phyloP scores from a whole-genome alignment of 495 filamentous ascomycete genomes.

The Penicillium parvum region DNA sequence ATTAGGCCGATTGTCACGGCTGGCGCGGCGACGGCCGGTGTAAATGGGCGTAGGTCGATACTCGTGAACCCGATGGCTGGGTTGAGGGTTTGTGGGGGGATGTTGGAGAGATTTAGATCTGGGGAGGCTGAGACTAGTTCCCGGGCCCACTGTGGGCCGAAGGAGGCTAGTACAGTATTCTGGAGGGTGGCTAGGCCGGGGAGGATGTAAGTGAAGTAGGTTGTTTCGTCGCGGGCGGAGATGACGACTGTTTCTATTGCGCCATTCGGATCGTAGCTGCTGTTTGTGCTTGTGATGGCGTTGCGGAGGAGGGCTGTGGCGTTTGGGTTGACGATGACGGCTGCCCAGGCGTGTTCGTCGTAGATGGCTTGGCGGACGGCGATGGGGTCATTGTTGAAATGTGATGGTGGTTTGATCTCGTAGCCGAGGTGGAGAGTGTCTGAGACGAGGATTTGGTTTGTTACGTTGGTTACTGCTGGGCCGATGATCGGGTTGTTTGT shows the following conservation, averaged over 20 bases:
- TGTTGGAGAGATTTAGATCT: constrained; percentile 21
- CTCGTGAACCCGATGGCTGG: constrained; percentile 59
- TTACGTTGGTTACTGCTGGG: constrained; percentile 45
- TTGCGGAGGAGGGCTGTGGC: constrained; percentile 56
- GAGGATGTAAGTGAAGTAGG: constrained; percentile 48
- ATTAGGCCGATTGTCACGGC: constrained; percentile 64
- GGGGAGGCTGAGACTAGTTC: constrained; percentile 35
- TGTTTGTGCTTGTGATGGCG: constrained; percentile 54
- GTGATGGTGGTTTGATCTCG: constrained; percentile 41
- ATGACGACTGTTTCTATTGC: constrained; percentile 57
- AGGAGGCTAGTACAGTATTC: constrained; percentile 39
- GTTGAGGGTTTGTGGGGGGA: constrained; percentile 53
- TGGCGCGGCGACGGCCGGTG: constrained; percentile 50
- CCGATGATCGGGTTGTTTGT: constrained; percentile 50
- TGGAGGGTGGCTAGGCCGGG: constrained; percentile 47
- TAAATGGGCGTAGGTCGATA: constrained; percentile 61
- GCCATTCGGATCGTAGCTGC: constrained; percentile 59
- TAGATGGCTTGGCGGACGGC: constrained; percentile 58
- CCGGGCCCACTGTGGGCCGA: constrained; percentile 51
- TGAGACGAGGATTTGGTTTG: constrained; percentile 32
- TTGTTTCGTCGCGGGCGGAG: constrained; percentile 55
- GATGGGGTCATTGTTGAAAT: constrained; percentile 56
- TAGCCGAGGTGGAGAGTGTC: constrained; percentile 44
- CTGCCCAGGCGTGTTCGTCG: constrained; percentile 59
- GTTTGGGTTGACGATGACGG: constrained; percentile 62